Percentiles rank a stretch among this genome's conserved stretches.
Evolutionary conservation across 345 rosid genomes (phyloP).

Genomic region (Boechera retrofracta): DNA sequence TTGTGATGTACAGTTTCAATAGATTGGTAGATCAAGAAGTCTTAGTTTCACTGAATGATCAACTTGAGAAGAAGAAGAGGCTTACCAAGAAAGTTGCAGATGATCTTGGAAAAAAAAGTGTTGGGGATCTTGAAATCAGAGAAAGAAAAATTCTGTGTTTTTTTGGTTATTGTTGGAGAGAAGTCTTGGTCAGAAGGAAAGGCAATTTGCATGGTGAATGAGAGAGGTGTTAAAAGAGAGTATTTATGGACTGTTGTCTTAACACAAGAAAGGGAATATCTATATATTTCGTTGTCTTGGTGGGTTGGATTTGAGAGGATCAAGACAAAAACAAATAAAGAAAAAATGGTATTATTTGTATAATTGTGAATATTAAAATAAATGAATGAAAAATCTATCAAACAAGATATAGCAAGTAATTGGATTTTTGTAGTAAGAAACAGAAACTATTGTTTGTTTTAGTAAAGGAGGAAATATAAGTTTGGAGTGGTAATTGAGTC

Average conservation of each 20-base stretch:
- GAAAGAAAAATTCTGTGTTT: neutral
- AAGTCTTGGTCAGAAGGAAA: conserved; percentile 41
- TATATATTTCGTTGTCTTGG: conserved; percentile 23
- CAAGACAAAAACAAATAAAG: conserved; percentile 1
- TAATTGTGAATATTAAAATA: neutral
- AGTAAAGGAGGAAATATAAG: neutral
- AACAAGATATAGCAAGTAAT: neutral
- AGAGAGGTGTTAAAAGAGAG: conserved; percentile 26
- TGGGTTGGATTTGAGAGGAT: conserved; percentile 25
- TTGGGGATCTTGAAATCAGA: conserved; percentile 8
- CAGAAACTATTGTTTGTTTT: neutral
- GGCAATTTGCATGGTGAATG: conserved; percentile 40
- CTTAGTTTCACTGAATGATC: conserved; percentile 1
- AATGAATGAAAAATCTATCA: neutral
- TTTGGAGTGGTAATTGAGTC: neutral
- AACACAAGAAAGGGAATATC: conserved; percentile 9
- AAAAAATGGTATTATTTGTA: neutral
- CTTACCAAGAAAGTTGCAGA: conserved; percentile 35
- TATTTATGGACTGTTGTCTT: conserved; percentile 44
- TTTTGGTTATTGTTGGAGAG: conserved; percentile 19
- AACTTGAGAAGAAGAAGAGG: conserved; percentile 11
- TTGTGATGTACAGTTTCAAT: neutral
- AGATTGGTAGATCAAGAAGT: conserved; percentile 18
- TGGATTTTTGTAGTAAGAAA: neutral
- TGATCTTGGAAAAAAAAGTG: neutral